Base-by-base conservation (phyloP, 805 yeast genomes). In the Candida quercuum region DNA sequence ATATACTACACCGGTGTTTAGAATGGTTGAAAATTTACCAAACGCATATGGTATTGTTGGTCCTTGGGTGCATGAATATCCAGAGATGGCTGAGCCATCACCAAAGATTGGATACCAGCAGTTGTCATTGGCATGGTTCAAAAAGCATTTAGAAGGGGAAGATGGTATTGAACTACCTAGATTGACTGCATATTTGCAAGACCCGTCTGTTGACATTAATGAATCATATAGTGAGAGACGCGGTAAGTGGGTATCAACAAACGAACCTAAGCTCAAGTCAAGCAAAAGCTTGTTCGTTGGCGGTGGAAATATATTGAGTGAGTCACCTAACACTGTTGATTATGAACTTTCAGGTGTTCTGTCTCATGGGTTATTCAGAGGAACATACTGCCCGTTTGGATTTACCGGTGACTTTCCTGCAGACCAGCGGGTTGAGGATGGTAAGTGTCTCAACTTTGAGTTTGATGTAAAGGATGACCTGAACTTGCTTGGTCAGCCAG, bases 61-160 rank as follows among this genome's bases (percentile, higher is more conserved):
- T 17, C 74, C 72, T 8, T 69, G 73, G 74, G 72, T 68, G 33
- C 74, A 68, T 44, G 73, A 68, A 43, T 68, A 59, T 48, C 74
- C 73, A 3, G 72, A 68, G 44, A 62, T 69, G 54, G 73, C 72
- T 2, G 65, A 63, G 24, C 73, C 72, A 6, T 57, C 59, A 9
- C 73, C 74, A 23, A 61, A 60, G 39, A 62, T 68, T 45, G 73
- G 72, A 4, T 69, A 62, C 37, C 66, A 64, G 28, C 70, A 69
- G 41, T 35, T 67, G 21, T 61, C 71, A 1, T 45, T 64, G 26
- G 47, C 53, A 18, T 69, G 73, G 74, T 69, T 64, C 49, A 43
- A 48, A 28, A 67, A 66, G 39, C 65, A 63, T 46, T 49, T 68
- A 38, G 50, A 52, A 25, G 48, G 51, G 19, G 61, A 62, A 3